Conservation (phyloP, 2,329 filamentous ascomycete genomes). For the Acephala macrosclerotiorum region DNA sequence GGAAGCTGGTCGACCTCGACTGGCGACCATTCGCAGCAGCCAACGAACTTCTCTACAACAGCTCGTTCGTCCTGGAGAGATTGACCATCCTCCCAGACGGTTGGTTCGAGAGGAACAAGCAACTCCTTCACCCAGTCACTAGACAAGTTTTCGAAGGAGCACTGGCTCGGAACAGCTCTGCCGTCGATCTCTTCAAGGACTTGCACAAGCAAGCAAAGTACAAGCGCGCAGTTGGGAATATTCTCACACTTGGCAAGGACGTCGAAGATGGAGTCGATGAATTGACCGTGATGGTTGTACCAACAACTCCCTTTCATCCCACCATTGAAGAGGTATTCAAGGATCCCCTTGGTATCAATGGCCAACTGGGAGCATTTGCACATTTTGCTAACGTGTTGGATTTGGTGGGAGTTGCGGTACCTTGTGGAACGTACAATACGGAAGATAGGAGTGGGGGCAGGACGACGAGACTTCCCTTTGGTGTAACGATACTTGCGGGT, state of each 20-base stretch:
- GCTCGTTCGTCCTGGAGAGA: conserved; percentile 59
- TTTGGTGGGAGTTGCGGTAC: conserved; percentile 51
- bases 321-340: conserved; percentile 57
- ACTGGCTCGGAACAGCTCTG: conserved; percentile 47
- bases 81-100: conserved; percentile 51
- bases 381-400: conserved; percentile 64
- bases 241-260: conserved; percentile 44
- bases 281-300: conserved; percentile 54
- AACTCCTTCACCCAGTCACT: conserved; percentile 57
- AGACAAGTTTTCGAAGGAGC: conserved; percentile 52
- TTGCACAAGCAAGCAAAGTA: conserved; percentile 53
- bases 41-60: conserved; percentile 59
- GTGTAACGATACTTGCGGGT: conserved; percentile 51
- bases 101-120: conserved; percentile 54
- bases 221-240: conserved; percentile 49
- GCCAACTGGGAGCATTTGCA: conserved; percentile 56
- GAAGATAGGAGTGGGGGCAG: conserved; percentile 23
- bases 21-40: conserved; percentile 56
- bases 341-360: conserved; percentile 58
- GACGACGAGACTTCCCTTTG: conserved; percentile 49
- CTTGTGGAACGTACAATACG: conserved; percentile 37
- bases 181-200: conserved; percentile 57
- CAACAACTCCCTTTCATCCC: conserved; percentile 56
- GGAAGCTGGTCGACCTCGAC: conserved; percentile 42
- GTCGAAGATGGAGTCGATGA: conserved; percentile 38